Base-by-base conservation (phyloP, 257 asterid species). In the Anisodus acutangulus region DNA sequence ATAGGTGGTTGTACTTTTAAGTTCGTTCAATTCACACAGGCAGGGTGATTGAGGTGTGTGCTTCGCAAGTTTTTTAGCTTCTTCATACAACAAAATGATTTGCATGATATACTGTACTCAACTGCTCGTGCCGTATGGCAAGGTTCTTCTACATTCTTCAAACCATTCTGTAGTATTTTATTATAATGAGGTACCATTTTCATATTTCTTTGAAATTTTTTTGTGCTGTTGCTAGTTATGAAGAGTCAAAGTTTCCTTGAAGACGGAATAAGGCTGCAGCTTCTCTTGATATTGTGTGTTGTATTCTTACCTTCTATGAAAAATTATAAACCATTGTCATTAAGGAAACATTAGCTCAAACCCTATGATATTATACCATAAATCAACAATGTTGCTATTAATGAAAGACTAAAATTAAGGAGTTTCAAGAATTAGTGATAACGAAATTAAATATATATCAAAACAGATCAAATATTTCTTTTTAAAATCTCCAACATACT, bases 101-200 rank as follows among this genome's bases (percentile, higher is more conserved):
- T 31, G 78, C 19, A 39, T 39, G 78, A 39, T 4, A 39, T 39
- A 69, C 1, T 69, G 49, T 69, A 39, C 78, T 69, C 78, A 39
- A 69, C 31, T 69, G 78, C 78, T 69, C 22, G 78, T 39, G 4
- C 53, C 13, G 15, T 41, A 69, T 69, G 78, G 47, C 53, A 26
- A 69, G 53, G 39, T 69, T 69, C 10, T 69, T 69, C 78, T 15
- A 8, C 53, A 1, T 31, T 31, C 53, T 39, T 31, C 35, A 31
- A 31, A 31, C 35, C 35, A 69, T 69, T 69, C 31, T 69, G 31
- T 69, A 69, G 78, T 41, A 16, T 31, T 22, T 22, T 31, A 31
- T 41, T 69, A 69, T 68, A 68, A 68, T 41, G 78, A 69, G 54
- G 78, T 69, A 8, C 78, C 13, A 39, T 69, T 69, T 69, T 26